These are phyloP conservation scores for Paramecium sonneborni DNA, from an alignment of 73 alveolate genomes.

Conservation along the genomic window DNA sequence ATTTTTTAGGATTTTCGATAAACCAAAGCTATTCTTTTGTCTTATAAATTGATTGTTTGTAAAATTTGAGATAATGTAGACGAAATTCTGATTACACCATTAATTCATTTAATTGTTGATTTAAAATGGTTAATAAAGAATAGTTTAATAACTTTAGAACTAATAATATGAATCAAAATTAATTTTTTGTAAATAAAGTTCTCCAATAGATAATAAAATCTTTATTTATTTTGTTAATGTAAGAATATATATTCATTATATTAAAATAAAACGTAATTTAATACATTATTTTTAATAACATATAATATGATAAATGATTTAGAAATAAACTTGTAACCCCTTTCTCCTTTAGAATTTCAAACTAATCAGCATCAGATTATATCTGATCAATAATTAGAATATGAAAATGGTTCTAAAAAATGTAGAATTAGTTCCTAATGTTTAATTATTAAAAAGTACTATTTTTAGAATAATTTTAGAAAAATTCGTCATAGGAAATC, in stretches of 20 bases:
- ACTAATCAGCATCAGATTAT: background rate
- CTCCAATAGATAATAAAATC: background rate
- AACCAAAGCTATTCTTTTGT: no score
- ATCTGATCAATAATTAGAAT: background rate
- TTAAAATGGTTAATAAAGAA: background rate
- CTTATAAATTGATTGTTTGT: no score
- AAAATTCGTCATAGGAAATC: background rate
- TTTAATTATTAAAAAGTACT: background rate
- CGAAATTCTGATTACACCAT: no score
- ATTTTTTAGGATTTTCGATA: no score
- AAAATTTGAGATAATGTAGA: no score
- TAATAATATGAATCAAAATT: background rate
- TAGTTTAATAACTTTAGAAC: background rate
- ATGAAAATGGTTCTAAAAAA: background rate
- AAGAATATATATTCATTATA: background rate
- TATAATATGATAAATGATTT: slow-evolving; percentile 9
- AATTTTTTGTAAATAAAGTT: background rate
- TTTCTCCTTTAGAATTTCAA: background rate
- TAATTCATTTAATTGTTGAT: no score
- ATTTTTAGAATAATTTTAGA: background rate
- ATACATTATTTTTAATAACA: background rate
- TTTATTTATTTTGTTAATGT: background rate
- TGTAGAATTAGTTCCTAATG: slow-evolving; percentile 13
- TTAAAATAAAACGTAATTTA: background rate
- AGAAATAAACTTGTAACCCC: background rate